Conservation (phyloP, 768 basidiomycete genomes). For the Boletellus ananas region DNA sequence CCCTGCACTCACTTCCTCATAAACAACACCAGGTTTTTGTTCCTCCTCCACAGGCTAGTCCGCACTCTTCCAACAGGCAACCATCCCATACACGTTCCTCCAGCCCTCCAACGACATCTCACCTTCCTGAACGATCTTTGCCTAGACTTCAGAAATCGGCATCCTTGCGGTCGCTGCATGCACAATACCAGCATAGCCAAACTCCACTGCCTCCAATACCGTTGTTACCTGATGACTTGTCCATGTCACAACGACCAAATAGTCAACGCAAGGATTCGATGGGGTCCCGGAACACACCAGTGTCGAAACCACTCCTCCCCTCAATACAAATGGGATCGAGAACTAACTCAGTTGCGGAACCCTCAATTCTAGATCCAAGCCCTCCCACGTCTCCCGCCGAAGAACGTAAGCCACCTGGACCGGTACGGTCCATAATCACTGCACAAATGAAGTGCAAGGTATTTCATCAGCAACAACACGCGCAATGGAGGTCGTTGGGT, state of each 20-base stretch:
- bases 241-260: slow-evolving; percentile 28
- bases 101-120: slow-evolving; percentile 15
- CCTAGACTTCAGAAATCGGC: slow-evolving; percentile 45
- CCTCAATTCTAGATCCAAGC: slow-evolving; percentile 64
- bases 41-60: slow-evolving; percentile 17
- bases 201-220: slow-evolving; percentile 37
- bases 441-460: slow-evolving; percentile 98
- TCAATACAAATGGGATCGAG: slow-evolving; percentile 56
- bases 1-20: slow-evolving; percentile 12
- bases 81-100: slow-evolving; percentile 8
- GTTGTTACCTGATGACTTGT: slow-evolving; percentile 32
- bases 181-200: slow-evolving; percentile 45
- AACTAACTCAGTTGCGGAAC: slow-evolving; percentile 46
- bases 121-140: slow-evolving; percentile 45
- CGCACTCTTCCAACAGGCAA: slow-evolving; percentile 11
- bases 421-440: slow-evolving; percentile 71
- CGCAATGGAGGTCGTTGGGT: slow-evolving; percentile 97
- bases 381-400: slow-evolving; percentile 81
- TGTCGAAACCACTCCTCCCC: slow-evolving; percentile 55
- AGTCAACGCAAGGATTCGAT: slow-evolving; percentile 19
- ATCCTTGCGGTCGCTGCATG: slow-evolving; percentile 57
- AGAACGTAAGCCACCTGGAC: slow-evolving; percentile 53
- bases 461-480: slow-evolving; percentile 91
- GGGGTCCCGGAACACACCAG: slow-evolving; percentile 32
- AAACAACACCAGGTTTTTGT: slow-evolving; percentile 10